Evolutionary conservation across 1,284 basidiomycete species (phyloP).

Genomic region (Macrocystidia cucumis): DNA sequence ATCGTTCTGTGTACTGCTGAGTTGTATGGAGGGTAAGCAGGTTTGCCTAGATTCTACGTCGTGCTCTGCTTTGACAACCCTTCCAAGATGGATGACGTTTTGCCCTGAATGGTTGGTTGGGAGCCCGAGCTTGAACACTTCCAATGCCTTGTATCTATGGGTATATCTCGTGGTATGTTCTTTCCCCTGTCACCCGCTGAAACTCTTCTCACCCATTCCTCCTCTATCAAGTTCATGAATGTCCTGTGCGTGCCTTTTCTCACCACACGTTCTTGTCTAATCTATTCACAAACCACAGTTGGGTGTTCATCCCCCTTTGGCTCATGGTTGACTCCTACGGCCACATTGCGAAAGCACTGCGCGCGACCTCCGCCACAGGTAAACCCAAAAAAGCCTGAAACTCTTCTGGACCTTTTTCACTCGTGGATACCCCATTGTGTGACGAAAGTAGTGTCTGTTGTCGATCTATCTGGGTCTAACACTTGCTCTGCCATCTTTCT

Average conservation of each 20-base stretch:
- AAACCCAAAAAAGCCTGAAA: conserved; percentile 24
- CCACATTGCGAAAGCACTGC: conserved; percentile 55
- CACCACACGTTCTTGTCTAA: conserved; percentile 10
- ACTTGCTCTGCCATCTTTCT: too few species aligned
- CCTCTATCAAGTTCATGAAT: conserved; percentile 64
- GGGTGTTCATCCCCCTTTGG: conserved; percentile 70
- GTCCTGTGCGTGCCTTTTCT: conserved; percentile 42
- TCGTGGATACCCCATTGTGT: too few species aligned
- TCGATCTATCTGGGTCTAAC: too few species aligned
- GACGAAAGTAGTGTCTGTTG: too few species aligned
- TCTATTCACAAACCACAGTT: conserved; percentile 33
- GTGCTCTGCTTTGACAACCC: neutral
- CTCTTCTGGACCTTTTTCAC: too few species aligned
- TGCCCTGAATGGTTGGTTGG: conserved; percentile 80
- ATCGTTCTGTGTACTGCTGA: conserved; percentile 69
- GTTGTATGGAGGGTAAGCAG: conserved; percentile 68
- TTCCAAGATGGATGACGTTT: conserved; percentile 76
- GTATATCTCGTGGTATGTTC: conserved; percentile 45
- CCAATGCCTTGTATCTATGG: conserved; percentile 53
- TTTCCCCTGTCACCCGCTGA: too few species aligned
- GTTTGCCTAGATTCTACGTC: neutral
- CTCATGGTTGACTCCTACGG: conserved; percentile 72
- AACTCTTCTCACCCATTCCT: too few species aligned
- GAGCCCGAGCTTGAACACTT: conserved; percentile 62
- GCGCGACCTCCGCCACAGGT: conserved; percentile 27